These are phyloP conservation scores for Dacryopinax primogenitus DNA, from an alignment of 768 basidiomycete species.

Conservation along the genomic window DNA sequence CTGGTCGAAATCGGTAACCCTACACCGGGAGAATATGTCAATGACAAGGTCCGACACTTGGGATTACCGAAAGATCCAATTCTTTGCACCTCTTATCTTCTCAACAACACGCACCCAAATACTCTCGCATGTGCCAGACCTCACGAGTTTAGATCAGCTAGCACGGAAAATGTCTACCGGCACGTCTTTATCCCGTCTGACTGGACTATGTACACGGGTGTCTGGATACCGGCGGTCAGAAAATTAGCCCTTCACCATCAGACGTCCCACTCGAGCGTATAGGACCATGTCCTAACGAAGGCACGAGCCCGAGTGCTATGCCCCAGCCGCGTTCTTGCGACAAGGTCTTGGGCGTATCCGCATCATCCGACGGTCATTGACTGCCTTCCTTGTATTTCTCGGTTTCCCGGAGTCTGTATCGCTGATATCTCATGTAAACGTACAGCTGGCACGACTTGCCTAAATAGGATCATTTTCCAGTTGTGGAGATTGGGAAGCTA, in stretches of 20 bases:
- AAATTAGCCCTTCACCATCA: no score
- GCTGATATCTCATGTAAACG: background rate
- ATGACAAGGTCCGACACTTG: no score
- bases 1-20: no score
- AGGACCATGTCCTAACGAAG: conserved; percentile 7
- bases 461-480: background rate
- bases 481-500: background rate
- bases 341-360: background rate
- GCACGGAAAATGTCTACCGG: background rate
- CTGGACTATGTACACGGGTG: background rate
- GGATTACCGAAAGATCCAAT: no score
- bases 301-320: background rate
- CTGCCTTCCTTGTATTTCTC: background rate
- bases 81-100: no score
- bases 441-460: background rate
- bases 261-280: background rate
- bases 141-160: no score
- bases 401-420: background rate
- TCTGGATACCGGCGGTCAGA: no score
- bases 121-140: no score
- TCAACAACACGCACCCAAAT: no score
- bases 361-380: background rate
- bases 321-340: background rate
- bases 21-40: no score
- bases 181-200: background rate